A percentile compares a stretch with the other conserved stretches of the same genome.
phyloP scores from a whole-genome alignment of 1,284 basidiomycete genomes.

The Ustilago nuda region DNA sequence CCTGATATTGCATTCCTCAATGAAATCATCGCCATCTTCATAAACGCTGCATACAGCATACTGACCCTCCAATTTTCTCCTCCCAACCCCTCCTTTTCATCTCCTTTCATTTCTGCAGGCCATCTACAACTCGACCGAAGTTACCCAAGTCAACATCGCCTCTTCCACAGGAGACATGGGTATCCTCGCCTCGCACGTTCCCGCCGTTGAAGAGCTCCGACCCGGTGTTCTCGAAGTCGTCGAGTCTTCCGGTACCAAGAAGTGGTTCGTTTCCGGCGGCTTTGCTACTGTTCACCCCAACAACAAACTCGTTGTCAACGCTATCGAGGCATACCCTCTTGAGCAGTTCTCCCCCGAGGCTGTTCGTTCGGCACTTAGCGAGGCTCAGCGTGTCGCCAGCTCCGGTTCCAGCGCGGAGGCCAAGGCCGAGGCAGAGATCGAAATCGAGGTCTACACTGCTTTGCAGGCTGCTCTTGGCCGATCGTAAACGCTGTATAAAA shows the following conservation, averaged over 20 bases:
- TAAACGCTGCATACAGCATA: not conserved
- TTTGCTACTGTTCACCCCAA: conserved; percentile 98
- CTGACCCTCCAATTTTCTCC: conserved; percentile 9
- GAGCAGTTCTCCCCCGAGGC: conserved; percentile 91
- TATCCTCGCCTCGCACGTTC: conserved; percentile 68
- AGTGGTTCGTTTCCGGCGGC: conserved; percentile 82
- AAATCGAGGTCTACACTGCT: conserved; percentile 95
- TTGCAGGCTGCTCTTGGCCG: conserved; percentile 82
- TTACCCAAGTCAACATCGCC: conserved; percentile 66
- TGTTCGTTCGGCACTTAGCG: conserved; percentile 86
- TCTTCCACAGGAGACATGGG: conserved; percentile 67
- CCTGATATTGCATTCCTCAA: no score
- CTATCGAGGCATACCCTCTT: conserved; percentile 92
- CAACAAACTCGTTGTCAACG: conserved; percentile 96
- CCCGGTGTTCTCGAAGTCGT: conserved; percentile 68
- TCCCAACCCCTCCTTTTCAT: not conserved
- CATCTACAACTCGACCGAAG: conserved; percentile 60
- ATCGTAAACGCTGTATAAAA: conserved; percentile 30
- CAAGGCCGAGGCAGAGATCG: conserved; percentile 93
- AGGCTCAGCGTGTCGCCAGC: conserved; percentile 84
- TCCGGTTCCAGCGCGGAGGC: conserved; percentile 90
- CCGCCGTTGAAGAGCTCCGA: conserved; percentile 67
- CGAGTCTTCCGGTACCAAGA: conserved; percentile 64
- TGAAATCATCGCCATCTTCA: not conserved
- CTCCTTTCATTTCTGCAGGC: conserved; percentile 29